Conservation (phyloP, 805 yeast genomes). For the Sungouiella thailandica region DNA sequence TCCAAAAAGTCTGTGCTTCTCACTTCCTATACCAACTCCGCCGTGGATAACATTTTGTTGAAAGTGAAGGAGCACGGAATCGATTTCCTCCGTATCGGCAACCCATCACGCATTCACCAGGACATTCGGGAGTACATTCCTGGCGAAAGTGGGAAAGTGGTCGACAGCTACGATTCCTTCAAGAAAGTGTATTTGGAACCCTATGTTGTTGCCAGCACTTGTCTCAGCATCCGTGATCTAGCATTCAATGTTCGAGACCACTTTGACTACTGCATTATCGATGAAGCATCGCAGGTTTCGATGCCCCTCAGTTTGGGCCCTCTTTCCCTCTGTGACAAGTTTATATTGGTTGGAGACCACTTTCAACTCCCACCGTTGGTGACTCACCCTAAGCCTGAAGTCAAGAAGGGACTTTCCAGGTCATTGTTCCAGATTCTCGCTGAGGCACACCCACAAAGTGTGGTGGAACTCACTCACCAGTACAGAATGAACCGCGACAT, state of each 20-base stretch:
- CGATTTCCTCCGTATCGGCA: slow-evolving; percentile 65
- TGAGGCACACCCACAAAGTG: slow-evolving; percentile 65
- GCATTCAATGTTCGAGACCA: slow-evolving; percentile 46
- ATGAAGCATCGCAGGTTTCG: slow-evolving; percentile 95
- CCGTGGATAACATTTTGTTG: slow-evolving; percentile 86
- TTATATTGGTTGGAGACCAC: slow-evolving; percentile 95
- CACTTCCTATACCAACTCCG: slow-evolving; percentile 90
- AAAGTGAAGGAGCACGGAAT: slow-evolving; percentile 47
- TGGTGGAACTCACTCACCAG: slow-evolving; percentile 75
- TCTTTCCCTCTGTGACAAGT: slow-evolving; percentile 65
- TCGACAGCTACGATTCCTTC: slow-evolving; percentile 43
- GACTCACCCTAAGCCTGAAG: slow-evolving; percentile 50
- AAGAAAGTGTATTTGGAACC: slow-evolving; percentile 46
- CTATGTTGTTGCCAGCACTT: slow-evolving; percentile 82
- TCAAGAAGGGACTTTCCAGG: slow-evolving; percentile 60
- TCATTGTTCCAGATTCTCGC: slow-evolving; percentile 76
- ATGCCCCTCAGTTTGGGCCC: slow-evolving; percentile 92
- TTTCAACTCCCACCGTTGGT: slow-evolving; percentile 90
- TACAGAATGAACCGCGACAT: slow-evolving; percentile 92
- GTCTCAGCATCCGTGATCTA: slow-evolving; percentile 68
- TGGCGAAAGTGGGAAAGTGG: slow-evolving; percentile 21
- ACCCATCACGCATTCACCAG: slow-evolving; percentile 54
- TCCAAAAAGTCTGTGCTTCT: slow-evolving; percentile 65
- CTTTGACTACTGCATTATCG: slow-evolving; percentile 92
- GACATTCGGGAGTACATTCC: slow-evolving; percentile 53